Percentiles rank a stretch among this genome's conserved stretches.
Conservation (phyloP, 176 grass and related monocot species). For the Oropetium thomaeum region DNA sequence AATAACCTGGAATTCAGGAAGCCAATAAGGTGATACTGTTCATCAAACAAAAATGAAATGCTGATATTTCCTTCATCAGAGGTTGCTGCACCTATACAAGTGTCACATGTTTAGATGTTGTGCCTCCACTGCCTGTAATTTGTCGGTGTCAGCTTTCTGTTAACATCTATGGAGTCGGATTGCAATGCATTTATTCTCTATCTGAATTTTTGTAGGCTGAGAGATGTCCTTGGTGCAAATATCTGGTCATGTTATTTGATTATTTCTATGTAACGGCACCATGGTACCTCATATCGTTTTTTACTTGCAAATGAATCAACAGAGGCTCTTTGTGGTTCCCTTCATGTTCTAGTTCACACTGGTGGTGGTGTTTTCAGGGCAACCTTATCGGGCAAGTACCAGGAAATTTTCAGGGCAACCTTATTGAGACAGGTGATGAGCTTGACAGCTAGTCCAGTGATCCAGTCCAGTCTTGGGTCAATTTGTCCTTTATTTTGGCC, state of each 20-base stretch:
- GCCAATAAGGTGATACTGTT: conserved; percentile 14
- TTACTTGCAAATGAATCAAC: no score
- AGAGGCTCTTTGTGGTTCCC: not conserved
- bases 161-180: no score
- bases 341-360: not conserved
- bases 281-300: no score
- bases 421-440: not conserved
- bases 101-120: not conserved
- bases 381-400: conserved; percentile 36
- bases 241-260: no score
- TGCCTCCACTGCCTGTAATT: not conserved
- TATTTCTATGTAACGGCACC: no score
- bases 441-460: not conserved
- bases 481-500: conserved; percentile 19
- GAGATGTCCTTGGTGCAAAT: no score
- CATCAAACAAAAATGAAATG: conserved; percentile 24
- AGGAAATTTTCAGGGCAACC: no score
- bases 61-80: not conserved
- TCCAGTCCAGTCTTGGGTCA: not conserved
- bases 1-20: conserved; percentile 29
- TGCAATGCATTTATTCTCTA: no score
- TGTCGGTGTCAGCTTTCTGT: no score
- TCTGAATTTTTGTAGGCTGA: no score
- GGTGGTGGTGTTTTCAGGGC: conserved; percentile 8
- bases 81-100: not conserved